Percentiles rank a stretch among this genome's conserved stretches.
Conservation (phyloP, 441 rosid genomes). For the Aquilaria agallochum region DNA sequence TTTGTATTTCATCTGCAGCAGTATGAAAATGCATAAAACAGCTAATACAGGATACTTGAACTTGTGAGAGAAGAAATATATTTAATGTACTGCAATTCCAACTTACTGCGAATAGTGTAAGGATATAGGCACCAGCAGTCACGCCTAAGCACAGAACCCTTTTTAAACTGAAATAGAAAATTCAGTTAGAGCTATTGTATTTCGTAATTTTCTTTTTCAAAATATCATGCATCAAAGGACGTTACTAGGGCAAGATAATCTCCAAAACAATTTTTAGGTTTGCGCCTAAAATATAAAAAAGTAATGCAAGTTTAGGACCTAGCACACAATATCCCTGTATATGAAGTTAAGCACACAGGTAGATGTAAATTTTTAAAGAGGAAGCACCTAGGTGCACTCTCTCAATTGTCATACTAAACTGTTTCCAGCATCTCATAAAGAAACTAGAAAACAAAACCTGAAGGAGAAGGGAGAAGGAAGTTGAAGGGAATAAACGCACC, state of each 20-base stretch:
- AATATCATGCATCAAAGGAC: too few species aligned
- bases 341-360: too few species aligned
- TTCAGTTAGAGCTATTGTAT: not conserved
- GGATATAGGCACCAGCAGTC: slow-evolving; percentile 64
- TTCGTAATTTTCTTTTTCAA: too few species aligned
- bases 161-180: slow-evolving; percentile 33
- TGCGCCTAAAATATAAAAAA: too few species aligned
- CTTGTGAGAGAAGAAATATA: too few species aligned
- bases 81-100: not conserved
- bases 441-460: not conserved
- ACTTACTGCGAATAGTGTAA: slow-evolving; percentile 61
- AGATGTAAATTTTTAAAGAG: too few species aligned
- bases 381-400: too few species aligned
- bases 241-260: too few species aligned
- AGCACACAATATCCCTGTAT: too few species aligned
- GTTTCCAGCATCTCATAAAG: slow-evolving; percentile 5
- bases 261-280: too few species aligned
- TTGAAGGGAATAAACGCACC: slow-evolving; percentile 32
- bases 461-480: not conserved
- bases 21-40: slow-evolving; percentile 7
- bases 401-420: slow-evolving; percentile 8
- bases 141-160: slow-evolving; percentile 60
- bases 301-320: too few species aligned
- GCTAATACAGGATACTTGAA: not conserved
- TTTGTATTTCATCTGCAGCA: slow-evolving; percentile 44